These are phyloP conservation scores for Daldinia loculata DNA, from an alignment of 495 filamentous ascomycete genomes.

Conservation along the genomic window DNA sequence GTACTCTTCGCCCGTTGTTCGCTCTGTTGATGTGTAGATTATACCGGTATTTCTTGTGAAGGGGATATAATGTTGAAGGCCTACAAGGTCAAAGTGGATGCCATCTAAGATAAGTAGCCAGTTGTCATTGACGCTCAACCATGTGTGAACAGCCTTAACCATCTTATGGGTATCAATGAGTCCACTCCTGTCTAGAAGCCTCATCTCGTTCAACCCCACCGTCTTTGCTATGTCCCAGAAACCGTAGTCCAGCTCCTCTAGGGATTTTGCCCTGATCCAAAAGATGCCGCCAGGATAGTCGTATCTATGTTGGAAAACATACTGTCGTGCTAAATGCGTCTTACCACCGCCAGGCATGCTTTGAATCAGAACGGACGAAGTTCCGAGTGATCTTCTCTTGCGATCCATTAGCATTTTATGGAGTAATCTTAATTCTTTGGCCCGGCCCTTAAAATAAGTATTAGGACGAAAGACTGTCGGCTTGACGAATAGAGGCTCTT, in stretches of 20 bases:
- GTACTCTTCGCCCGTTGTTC: constrained; percentile 70
- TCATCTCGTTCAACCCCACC: constrained; percentile 61
- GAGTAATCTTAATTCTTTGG: constrained; percentile 72
- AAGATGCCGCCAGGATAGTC: constrained; percentile 80
- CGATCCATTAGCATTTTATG: constrained; percentile 73
- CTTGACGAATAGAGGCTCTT: constrained; percentile 68
- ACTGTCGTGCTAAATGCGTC: constrained; percentile 82
- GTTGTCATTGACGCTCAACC: constrained; percentile 73
- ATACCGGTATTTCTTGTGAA: constrained; percentile 73
- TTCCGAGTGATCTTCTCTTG: constrained; percentile 67
- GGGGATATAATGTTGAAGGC: constrained; percentile 72
- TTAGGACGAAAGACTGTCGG: constrained; percentile 83
- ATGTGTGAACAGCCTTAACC: constrained; percentile 68
- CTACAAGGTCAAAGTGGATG: constrained; percentile 70
- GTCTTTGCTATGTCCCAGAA: constrained; percentile 81
- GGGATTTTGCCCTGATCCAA: constrained; percentile 77
- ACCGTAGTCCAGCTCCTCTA: constrained; percentile 68
- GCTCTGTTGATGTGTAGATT: constrained; percentile 80
- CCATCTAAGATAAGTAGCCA: constrained; percentile 85
- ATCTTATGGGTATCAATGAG: constrained; percentile 61
- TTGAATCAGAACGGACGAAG: constrained; percentile 74
- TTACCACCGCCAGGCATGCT: constrained; percentile 83
- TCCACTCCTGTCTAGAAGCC: constrained; percentile 45
- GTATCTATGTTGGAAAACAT: constrained; percentile 72
- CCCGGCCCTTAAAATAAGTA: constrained; percentile 76